Base-by-base conservation (phyloP, 805 yeast genomes). In the Cyberlindnera petersonii region DNA sequence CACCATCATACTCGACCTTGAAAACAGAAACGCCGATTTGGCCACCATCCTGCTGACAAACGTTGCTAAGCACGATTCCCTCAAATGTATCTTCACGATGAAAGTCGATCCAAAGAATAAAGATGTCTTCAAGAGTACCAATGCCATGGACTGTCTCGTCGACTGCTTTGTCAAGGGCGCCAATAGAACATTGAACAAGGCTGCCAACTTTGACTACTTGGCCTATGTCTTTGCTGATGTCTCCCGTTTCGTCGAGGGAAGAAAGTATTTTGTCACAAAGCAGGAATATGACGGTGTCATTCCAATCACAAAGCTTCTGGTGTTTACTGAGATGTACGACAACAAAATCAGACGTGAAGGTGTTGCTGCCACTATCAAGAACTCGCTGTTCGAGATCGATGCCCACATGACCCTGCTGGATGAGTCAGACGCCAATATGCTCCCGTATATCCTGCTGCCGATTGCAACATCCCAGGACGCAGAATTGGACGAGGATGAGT, bases 281-380 rank as follows among this genome's bases (percentile, higher is more conserved):
- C 95, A 85, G 63, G 70, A 57, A 5, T 86, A 86, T 55, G 96
- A 87, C 56, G 67, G 63, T 15, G 82, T 85, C 15, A 79, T 84
- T 14, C 96, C 96, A 24, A 62, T 87, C 17, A 77, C 88, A n/a
- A 86, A 86, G 57, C 62, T 88, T 20, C 67, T 86, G 43, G 93
- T 79, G 0, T 88, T 87, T 63, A 83, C 96, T 5, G 89, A 86
- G 56, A 77, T 79, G 53, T 83, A 79, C 49, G 89, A 83, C 55
- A 71, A 86, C 11, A 77, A 77, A 52, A 76, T 77, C 19, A 79
- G 98, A 65, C 75, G 98, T 63, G 89, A 84, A 58, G 97, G 96
- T 55, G 89, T 86, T 26, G 94, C 95, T 2, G 83, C 95, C 5
- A 84, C 96, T 2, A 85, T 93, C 50, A 91, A 93, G 60, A 91